Evolutionary conservation across 306 rosid genomes (phyloP), one percentile per base, ranked within the genome.

Genomic region (Gillenia trifoliata): DNA sequence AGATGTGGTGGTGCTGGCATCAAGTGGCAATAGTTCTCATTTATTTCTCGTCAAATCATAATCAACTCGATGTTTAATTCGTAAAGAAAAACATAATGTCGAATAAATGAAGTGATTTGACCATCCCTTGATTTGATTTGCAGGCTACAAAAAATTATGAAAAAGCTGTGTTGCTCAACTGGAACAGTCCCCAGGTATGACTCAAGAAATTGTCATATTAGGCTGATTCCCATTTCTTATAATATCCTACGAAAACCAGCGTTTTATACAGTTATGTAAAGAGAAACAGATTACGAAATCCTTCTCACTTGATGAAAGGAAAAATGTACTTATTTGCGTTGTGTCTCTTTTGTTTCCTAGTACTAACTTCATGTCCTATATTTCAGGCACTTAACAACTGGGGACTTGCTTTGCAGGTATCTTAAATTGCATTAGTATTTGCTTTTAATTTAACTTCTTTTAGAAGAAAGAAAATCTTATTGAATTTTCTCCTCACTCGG

Each of bases 361-460:
- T 43, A 73, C 76, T 79, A 73, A 86, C 73, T 38, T 52, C 59
- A n/a, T 71, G 41, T 55, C 73, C 71, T 87, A 61, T 78, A 72
- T 85, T 85, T 83, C 99, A 95, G 99, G 99, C 99, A 55, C 93
- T 95, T 74, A 95, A 95, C 81, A 95, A 95, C 74, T 95, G 98
- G 99, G 99, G 99, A 68, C 99, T 95, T 78, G 99, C 99, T 71
- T 96, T 95, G 63, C 99, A 95, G 97, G 99, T 94, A 88, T 28
- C 57, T 72, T 68, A 54, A 28, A 19, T 73, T 75, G n/a, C 31
- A 49, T 41, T n/a, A n/a, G 60, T 64, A 16, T 66, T 43, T 29
- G 17, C 36, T 73, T 62, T 11, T 17, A 25, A 43, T 34, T n/a
- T 19, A 59, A 23, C 29, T 71, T 60, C 13, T 50, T 23, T 56